Evolutionary conservation across 176 grass and related monocot species (phyloP).

Genomic region (Panicum miliaceum): DNA sequence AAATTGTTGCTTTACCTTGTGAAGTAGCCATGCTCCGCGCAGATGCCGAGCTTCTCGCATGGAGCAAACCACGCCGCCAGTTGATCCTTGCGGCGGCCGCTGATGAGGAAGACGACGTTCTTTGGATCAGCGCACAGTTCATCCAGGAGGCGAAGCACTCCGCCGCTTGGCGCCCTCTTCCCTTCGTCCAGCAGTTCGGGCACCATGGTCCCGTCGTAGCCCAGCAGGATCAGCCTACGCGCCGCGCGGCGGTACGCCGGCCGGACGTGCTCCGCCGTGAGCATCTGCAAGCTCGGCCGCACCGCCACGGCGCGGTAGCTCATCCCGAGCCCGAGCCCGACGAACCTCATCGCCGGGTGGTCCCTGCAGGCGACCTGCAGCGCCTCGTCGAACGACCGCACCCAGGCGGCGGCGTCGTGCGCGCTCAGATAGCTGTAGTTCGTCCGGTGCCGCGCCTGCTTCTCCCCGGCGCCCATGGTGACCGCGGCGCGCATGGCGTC

Average conservation of each 20-base stretch:
- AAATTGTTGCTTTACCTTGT: slow-evolving; percentile 31
- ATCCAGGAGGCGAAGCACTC: slow-evolving; percentile 11
- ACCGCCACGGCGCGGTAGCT: slow-evolving; percentile 39
- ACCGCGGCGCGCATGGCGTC: slow-evolving; percentile 47
- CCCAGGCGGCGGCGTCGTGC: slow-evolving; percentile 51
- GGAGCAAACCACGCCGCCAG: slow-evolving; percentile 43
- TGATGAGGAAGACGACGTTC: slow-evolving; percentile 55
- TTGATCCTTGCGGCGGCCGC: slow-evolving; percentile 47
- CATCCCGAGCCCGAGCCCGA: slow-evolving; percentile 44
- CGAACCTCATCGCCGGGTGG: neutral
- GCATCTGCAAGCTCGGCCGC: slow-evolving; percentile 13
- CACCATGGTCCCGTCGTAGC: slow-evolving; percentile 53
- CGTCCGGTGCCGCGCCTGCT: slow-evolving; percentile 41
- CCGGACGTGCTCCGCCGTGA: slow-evolving; percentile 12
- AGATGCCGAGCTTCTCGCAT: slow-evolving; percentile 51
- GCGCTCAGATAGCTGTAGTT: slow-evolving; percentile 44
- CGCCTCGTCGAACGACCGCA: slow-evolving; percentile 29
- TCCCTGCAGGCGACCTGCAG: slow-evolving; percentile 38
- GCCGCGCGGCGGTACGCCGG: slow-evolving; percentile 22
- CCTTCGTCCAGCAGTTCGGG: neutral
- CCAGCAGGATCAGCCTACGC: slow-evolving; percentile 46
- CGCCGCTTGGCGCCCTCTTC: neutral
- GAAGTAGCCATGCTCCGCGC: slow-evolving; percentile 56
- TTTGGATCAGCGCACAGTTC: slow-evolving; percentile 33
- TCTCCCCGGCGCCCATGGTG: slow-evolving; percentile 43